Percentiles rank a stretch among this genome's conserved stretches.
These are phyloP conservation scores for Farysia itapuensis DNA, from an alignment of 1,284 basidiomycete species.

Conservation along the genomic window DNA sequence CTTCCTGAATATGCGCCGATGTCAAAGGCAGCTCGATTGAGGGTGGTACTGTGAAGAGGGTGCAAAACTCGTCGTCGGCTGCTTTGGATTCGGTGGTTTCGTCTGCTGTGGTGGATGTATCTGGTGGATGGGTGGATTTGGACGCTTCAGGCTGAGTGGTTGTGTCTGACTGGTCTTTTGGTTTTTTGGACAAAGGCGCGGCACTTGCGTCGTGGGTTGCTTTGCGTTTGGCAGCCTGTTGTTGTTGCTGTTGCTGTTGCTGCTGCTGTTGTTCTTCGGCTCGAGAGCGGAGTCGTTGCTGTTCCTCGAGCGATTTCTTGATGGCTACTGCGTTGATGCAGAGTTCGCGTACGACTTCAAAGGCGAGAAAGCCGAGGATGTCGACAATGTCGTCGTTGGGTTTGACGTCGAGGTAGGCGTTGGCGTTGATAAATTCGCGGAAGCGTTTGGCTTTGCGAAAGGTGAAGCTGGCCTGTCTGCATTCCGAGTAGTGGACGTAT, in stretches of 20 bases:
- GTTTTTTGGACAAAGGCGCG: neutral
- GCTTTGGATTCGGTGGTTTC: conserved; percentile 1
- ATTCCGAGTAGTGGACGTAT: conserved; percentile 96
- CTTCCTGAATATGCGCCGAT: conserved; percentile 53
- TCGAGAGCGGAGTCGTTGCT: conserved; percentile 6
- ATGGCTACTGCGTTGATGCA: conserved; percentile 65
- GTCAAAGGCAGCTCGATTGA: conserved; percentile 35
- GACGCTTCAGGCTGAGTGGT: neutral
- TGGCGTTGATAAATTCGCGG: conserved; percentile 91
- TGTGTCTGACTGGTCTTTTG: neutral
- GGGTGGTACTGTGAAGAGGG: conserved; percentile 43
- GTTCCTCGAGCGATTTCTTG: conserved; percentile 43
- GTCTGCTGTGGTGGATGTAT: conserved; percentile 1
- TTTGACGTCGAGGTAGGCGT: conserved; percentile 81
- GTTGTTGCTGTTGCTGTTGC: conserved; percentile 1
- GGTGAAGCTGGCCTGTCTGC: conserved; percentile 93
- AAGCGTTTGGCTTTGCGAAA: conserved; percentile 87
- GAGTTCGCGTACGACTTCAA: conserved; percentile 92
- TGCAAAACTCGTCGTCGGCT: conserved; percentile 27
- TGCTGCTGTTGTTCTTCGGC: conserved; percentile 7
- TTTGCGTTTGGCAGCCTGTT: conserved; percentile 5
- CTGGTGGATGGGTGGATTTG: neutral
- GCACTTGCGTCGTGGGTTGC: neutral
- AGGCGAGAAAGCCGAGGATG: conserved; percentile 93
- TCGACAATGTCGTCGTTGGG: conserved; percentile 94